phyloP scores from a whole-genome alignment of 73 alveolate genomes.

The Paramecium pentaurelia region DNA sequence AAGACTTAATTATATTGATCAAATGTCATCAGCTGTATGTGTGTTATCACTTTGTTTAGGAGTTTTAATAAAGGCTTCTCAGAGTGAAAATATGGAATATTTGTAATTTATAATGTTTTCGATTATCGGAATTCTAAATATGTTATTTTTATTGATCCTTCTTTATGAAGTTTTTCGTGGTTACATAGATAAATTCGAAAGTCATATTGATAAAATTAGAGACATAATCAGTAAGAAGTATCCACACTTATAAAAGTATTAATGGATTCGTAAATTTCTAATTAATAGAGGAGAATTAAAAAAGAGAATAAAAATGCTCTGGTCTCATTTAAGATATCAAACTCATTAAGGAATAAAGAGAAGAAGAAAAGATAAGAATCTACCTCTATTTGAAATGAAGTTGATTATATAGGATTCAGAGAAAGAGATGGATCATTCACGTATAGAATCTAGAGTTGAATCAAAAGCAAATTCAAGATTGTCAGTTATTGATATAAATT shows the following conservation, averaged over 20 bases:
- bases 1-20: slow-evolving; percentile 22
- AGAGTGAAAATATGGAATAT: not conserved
- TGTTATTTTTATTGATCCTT: not conserved
- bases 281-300: not conserved
- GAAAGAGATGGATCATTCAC: not conserved
- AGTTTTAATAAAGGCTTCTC: slow-evolving; percentile 30
- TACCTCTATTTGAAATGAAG: not conserved
- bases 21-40: slow-evolving; percentile 17
- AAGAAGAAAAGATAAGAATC: not conserved
- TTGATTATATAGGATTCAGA: not conserved
- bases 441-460: not conserved
- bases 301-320: not conserved
- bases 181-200: not conserved
- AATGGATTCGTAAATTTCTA: not conserved
- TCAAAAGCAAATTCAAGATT: not conserved
- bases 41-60: slow-evolving; percentile 45
- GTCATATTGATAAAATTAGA: not conserved
- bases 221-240: not conserved
- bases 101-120: not conserved
- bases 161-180: not conserved
- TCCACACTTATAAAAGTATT: not conserved
- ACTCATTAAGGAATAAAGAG: not conserved
- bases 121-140: slow-evolving; percentile 15
- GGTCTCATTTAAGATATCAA: not conserved
- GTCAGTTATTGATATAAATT: not conserved